Percentiles rank a stretch among this genome's conserved stretches.
Conservation (phyloP, 2,329 filamentous ascomycete genomes). For the Colletotrichum horii region DNA sequence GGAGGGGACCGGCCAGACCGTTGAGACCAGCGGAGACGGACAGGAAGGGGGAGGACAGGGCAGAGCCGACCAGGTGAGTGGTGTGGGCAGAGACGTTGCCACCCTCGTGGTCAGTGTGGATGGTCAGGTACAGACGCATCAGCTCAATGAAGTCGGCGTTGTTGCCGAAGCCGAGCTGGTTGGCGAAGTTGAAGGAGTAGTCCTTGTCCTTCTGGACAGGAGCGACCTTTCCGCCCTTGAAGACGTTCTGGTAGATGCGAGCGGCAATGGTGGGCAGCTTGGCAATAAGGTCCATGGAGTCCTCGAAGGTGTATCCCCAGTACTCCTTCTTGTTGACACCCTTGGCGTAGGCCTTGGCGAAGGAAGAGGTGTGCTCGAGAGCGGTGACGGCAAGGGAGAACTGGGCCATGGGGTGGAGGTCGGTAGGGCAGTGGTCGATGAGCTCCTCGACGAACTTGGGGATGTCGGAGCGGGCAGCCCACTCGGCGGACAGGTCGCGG, state of each 20-base stretch:
- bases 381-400: slow-evolving; percentile 97
- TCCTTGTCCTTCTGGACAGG: slow-evolving; percentile 98
- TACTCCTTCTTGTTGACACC: slow-evolving; percentile 99
- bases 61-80: slow-evolving; percentile 95
- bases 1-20: slow-evolving; percentile 96
- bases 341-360: slow-evolving; percentile 98
- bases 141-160: slow-evolving; percentile 98
- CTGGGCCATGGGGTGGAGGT: slow-evolving; percentile 99
- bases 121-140: slow-evolving; percentile 98
- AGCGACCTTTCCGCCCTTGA: slow-evolving; percentile 99
- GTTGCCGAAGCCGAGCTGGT: slow-evolving; percentile 95
- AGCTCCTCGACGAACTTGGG: slow-evolving; percentile 99
- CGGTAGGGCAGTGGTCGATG: slow-evolving; percentile 98
- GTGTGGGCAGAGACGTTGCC: slow-evolving; percentile 99
- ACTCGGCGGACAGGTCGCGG: slow-evolving; percentile 96
- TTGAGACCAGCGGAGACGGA: slow-evolving; percentile 96
- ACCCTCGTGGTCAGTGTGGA: slow-evolving; percentile 99
- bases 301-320: slow-evolving; percentile 99
- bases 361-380: slow-evolving; percentile 97
- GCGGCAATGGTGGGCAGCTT: slow-evolving; percentile 98
- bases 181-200: slow-evolving; percentile 99
- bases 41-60: slow-evolving; percentile 96
- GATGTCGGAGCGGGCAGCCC: slow-evolving; percentile 95
- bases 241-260: slow-evolving; percentile 99
- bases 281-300: slow-evolving; percentile 99